Percentiles rank a stretch among this genome's conserved stretches.
phyloP scores from a whole-genome alignment of 106 monocot genomes.

The Hemerocallis citrina region DNA sequence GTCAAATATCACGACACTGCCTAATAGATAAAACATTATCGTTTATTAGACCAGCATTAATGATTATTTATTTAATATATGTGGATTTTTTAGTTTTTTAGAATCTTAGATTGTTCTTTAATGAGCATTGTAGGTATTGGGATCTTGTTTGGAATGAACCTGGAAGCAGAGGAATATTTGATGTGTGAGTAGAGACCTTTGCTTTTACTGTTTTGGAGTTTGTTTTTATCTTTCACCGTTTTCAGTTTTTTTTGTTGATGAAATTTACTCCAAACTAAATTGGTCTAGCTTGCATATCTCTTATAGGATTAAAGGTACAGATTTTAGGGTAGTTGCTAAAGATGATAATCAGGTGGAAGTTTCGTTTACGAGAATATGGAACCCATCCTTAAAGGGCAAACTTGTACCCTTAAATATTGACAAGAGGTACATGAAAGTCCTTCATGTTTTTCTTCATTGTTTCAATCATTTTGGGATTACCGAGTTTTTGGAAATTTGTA shows the following conservation, averaged over 20 bases:
- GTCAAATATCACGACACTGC: neutral
- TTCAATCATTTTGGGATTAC: neutral
- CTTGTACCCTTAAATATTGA: slow-evolving; percentile 32
- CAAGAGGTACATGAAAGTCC: slow-evolving; percentile 26
- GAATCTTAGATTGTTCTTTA: neutral
- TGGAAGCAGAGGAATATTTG: slow-evolving; percentile 12
- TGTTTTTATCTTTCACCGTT: neutral
- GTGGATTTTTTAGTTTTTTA: neutral
- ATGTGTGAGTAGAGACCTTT: slow-evolving; percentile 33
- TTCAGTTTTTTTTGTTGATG: neutral
- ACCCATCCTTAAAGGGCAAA: slow-evolving; percentile 13
- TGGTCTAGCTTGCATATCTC: neutral
- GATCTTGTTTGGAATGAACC: slow-evolving; percentile 34
- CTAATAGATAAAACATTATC: neutral
- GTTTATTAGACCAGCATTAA: neutral
- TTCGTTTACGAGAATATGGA: slow-evolving; percentile 44
- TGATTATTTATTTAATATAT: neutral
- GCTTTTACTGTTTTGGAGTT: too few relatives aligned
- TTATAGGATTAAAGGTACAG: slow-evolving; percentile 34
- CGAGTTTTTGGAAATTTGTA: neutral
- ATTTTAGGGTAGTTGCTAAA: slow-evolving; percentile 18
- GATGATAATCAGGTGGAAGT: slow-evolving; percentile 41
- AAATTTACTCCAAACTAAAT: neutral
- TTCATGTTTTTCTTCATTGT: neutral
- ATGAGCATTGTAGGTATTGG: slow-evolving; percentile 32